Conservation (phyloP, 2,329 filamentous ascomycete species). For the Monilinia polystroma region DNA sequence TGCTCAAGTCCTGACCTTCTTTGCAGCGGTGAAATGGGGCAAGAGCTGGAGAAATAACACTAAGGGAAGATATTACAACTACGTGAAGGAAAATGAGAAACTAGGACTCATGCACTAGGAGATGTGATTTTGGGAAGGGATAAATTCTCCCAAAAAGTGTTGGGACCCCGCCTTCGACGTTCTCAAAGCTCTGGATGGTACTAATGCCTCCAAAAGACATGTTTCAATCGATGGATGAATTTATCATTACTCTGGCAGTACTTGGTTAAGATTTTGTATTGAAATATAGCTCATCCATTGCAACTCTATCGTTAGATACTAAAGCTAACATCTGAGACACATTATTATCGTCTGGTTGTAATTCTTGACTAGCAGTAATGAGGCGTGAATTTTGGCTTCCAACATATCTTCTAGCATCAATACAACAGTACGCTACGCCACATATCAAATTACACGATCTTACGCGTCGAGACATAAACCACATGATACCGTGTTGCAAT, state of each 20-base stretch:
- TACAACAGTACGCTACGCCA: not conserved
- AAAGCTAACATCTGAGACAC: constrained; percentile 1
- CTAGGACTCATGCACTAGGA: constrained; percentile 25
- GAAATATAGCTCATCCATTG: not conserved
- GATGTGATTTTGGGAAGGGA: not conserved
- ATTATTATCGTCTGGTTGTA: not conserved
- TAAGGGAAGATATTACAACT: constrained; percentile 43
- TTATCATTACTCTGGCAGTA: not conserved
- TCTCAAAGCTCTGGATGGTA: not conserved
- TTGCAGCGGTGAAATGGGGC: constrained; percentile 51
- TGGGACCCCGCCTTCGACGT: not conserved
- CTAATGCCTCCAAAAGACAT: not conserved
- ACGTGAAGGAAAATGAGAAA: constrained; percentile 39
- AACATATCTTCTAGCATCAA: not conserved
- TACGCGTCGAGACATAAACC: not conserved
- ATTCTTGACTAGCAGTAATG: not conserved
- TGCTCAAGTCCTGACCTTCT: constrained; percentile 44
- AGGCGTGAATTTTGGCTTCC: not conserved
- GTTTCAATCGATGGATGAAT: not conserved
- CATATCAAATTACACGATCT: not conserved
- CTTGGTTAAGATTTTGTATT: not conserved
- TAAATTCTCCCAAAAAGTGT: no score
- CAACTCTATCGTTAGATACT: not conserved
- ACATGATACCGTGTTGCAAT: not conserved
- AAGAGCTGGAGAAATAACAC: constrained; percentile 45